Base-by-base conservation (phyloP, 2,329 filamentous ascomycete genomes). In the Taxawa tesnikishii region DNA sequence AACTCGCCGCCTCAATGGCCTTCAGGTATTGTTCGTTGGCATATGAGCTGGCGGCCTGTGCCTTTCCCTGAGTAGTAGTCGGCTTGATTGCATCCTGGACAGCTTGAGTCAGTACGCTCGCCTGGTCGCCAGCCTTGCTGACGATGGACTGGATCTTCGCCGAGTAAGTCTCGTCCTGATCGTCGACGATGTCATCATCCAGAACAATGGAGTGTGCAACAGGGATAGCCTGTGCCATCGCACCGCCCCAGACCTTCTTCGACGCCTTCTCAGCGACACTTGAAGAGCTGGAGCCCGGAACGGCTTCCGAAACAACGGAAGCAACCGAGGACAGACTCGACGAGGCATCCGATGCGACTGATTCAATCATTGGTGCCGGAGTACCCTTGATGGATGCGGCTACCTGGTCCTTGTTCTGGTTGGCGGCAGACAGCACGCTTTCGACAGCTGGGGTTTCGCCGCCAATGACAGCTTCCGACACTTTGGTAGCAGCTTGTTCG, bases 11-110 rank as follows among this genome's bases (percentile, higher is more conserved):
- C 21, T 61, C 57, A 16, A 75, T 47, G 12, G 71, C 73, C 38
- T 61, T 67, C 11, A 64, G 60, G 40, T 74, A 75, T 40, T 73
- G 65, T 31, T 70, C 69, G 28, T 59, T 63, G 18, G 69, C 70
- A 18, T 73, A 43, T 28, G 67, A 71, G 3, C 62, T 67, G 6
- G 63, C 57, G 26, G 63, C 65, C 38, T 68, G 66, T 4, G 62
- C 59, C 14, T 50, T 53, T 5, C 63, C 64, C 41, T 66, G 57
- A 1, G 61, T 52, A 31, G 50, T 61, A 1, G 60, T 54, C 10
- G 61, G 53, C 26, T 61, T 57, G 16, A 68, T 46, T 15, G 69
- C 71, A 50, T 74, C 68, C 37, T 66, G 68, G 17, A 73, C 66
- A 17, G 66, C 68, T 43, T 59, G 59, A 10, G 66, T 74, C 27